Evolutionary conservation across 2,329 filamentous ascomycete species (phyloP).

Genomic region (Aschersonia sp.): DNA sequence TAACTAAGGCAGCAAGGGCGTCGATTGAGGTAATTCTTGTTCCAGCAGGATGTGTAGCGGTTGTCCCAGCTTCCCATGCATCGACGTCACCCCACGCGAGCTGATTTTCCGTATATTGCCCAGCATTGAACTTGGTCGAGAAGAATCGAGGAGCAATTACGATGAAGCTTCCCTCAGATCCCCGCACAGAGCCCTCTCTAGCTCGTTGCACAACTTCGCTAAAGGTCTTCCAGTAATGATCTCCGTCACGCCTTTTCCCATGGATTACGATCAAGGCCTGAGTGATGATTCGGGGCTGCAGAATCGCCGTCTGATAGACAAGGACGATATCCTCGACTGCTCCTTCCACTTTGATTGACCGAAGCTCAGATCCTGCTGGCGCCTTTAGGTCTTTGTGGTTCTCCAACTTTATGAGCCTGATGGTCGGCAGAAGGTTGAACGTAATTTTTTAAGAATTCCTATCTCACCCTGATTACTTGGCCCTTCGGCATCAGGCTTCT

Average conservation of each 20-base stretch:
- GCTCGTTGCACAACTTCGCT: not conserved
- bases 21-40: constrained; percentile 3
- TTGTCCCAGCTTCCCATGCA: constrained; percentile 3
- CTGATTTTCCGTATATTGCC: constrained; percentile 3
- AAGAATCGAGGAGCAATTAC: not conserved
- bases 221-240: constrained; percentile 4
- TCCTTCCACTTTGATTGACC: not conserved
- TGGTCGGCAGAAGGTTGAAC: too few species aligned
- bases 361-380: not conserved
- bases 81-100: constrained; percentile 5
- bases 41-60: constrained; percentile 1
- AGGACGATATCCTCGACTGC: not conserved
- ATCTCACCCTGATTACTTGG: too few species aligned
- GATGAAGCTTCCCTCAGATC: not conserved
- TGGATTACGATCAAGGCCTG: constrained; percentile 2
- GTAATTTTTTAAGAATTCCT: too few species aligned
- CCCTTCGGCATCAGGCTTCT: too few species aligned
- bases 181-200: not conserved
- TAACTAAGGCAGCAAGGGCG: constrained; percentile 3
- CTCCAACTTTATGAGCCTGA: not conserved
- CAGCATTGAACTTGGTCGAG: constrained; percentile 3
- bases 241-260: constrained; percentile 4
- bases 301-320: not conserved
- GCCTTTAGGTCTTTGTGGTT: not conserved
- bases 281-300: not conserved